Evolutionary conservation across 768 basidiomycete species (phyloP), one percentile per base, ranked within the genome.

Genomic region (Hericium alpestre): DNA sequence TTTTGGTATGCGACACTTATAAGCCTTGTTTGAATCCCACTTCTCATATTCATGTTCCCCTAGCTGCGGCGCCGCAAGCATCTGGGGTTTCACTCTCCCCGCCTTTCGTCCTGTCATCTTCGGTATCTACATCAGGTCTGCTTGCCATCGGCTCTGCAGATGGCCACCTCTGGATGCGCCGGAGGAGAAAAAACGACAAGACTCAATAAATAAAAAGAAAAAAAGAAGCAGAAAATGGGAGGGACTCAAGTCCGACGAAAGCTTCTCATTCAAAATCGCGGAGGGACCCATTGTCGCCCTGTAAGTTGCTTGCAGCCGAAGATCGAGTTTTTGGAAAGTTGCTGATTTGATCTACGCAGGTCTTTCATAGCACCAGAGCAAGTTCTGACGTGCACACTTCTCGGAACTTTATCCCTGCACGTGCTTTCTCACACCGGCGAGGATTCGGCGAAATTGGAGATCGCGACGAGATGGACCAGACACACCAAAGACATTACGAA

Each of bases 131-230:
- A 0, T 75, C 71, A 4, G 88, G 86, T 0, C 65, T 82, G 37
- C 65, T 90, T 16, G 87, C 82, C 13, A 86, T 81, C 6, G 83
- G 86, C 5, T 86, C 83, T 1, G 90, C 87, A 9, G 87, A 91
- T 65, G 90, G 90, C 3, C 79, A 80, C 40, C 64, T 91, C 4
- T 82, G 81, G 74, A 62, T 90, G 87, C 12, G 76, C 77, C 10
- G 81, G 87, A 3, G 87, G 85, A 6, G 83, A 84, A 65, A 65
- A 86, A 80, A 64, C 56, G 43, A 46, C 43, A 46, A 48, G 58
- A 57, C 40, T 60, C 57, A 7, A 59, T 56, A 58, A 67, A 59
- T 18, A 53, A 56, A 40, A 65, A 65, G 41, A 71, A 75, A 65
- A 84, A 81, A 70, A 72, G 77, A 58, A 73, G 73, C 38, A 79